A percentile compares a stretch with the other conserved stretches of the same genome.
Evolutionary conservation across 2,329 filamentous ascomycete genomes (phyloP).

Genomic region (Colletotrichum sojae): DNA sequence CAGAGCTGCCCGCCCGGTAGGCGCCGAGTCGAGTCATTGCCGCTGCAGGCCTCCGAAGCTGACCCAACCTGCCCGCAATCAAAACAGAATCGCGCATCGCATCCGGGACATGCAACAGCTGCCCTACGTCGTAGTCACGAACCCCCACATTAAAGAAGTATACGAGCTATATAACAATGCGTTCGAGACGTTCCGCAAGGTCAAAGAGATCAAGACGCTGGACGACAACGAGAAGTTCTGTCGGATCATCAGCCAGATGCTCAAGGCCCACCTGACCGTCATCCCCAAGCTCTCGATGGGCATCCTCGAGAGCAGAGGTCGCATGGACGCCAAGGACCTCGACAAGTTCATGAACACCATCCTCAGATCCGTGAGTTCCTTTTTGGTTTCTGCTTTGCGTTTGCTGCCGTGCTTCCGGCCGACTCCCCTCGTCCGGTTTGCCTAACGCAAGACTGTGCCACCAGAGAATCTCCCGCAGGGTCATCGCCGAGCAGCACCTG

Average conservation of each 20-base stretch:
- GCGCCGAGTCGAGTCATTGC: slow-evolving; percentile 37
- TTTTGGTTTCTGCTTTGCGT: neutral
- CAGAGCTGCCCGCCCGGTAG: slow-evolving; percentile 89
- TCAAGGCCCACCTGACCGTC: slow-evolving; percentile 90
- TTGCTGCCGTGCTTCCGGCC: neutral
- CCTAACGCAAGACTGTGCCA: slow-evolving; percentile 17
- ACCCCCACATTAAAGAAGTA: slow-evolving; percentile 91
- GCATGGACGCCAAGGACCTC: slow-evolving; percentile 85
- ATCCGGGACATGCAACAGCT: slow-evolving; percentile 97
- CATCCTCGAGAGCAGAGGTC: slow-evolving; percentile 87
- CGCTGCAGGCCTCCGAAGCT: slow-evolving; percentile 3
- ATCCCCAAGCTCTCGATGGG: slow-evolving; percentile 97
- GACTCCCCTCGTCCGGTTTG: neutral
- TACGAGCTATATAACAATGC: slow-evolving; percentile 97
- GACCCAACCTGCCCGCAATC: slow-evolving; percentile 25
- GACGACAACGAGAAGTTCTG: slow-evolving; percentile 94
- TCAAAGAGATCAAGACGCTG: slow-evolving; percentile 85
- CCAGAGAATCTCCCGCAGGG: slow-evolving; percentile 91
- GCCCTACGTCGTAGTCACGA: slow-evolving; percentile 96
- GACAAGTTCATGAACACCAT: slow-evolving; percentile 97
- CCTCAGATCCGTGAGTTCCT: slow-evolving; percentile 80
- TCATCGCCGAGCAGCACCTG: slow-evolving; percentile 97
- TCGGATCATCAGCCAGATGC: slow-evolving; percentile 81
- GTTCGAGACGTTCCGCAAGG: slow-evolving; percentile 90
- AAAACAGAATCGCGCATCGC: slow-evolving; percentile 88